Evolutionary conservation across 1,284 basidiomycete species (phyloP), one percentile per base, ranked within the genome.

Genomic region (Boletellus deceptivus): DNA sequence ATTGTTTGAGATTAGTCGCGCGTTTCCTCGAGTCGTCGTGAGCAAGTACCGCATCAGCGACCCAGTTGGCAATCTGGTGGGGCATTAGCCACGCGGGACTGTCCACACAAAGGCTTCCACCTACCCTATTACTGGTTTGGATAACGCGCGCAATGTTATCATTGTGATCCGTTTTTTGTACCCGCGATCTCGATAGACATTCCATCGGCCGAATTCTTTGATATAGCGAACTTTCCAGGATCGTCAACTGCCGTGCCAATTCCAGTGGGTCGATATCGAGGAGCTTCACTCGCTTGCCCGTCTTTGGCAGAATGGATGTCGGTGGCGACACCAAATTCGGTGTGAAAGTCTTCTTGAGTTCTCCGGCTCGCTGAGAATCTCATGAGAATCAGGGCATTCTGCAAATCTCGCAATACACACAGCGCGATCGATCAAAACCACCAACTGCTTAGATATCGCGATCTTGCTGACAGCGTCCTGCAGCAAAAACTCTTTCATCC

Each of bases 141-240:
- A 97, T 98, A 58, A 96, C 89, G 36, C 84, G 82, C 49, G 91
- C 89, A 59, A 99, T 94, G 56, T 89, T 92, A 61, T 89, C 91
- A 50, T 81, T 76, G 54, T 85, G 81, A 31, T 90, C 85, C 1
- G 82, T 79, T 61, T 79, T 83, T 62, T 84, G 83, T 63, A 90
- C 89, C 41, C 88, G 75, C 22, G 88, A 86, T 29, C 91, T 84
- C 59, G 84, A 84, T 13, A 99, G 74, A 71, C 96, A 94, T 68
- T 99, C 96, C 70, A 91, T 89, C 0, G 93, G 89, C 38, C 86
- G 84, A 59, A 99, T 95, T 64, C 84, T 86, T 67, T 87, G 84
- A 72, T 96, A 99, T 43, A 98, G 73, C 36, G 83, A 78, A 57
- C 88, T 89, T 69, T 99, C 97, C 75, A 97, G 81, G 50, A 98